phyloP scores from a whole-genome alignment of 1,139 yeast genomes.

The Starmera stellimalicola region DNA sequence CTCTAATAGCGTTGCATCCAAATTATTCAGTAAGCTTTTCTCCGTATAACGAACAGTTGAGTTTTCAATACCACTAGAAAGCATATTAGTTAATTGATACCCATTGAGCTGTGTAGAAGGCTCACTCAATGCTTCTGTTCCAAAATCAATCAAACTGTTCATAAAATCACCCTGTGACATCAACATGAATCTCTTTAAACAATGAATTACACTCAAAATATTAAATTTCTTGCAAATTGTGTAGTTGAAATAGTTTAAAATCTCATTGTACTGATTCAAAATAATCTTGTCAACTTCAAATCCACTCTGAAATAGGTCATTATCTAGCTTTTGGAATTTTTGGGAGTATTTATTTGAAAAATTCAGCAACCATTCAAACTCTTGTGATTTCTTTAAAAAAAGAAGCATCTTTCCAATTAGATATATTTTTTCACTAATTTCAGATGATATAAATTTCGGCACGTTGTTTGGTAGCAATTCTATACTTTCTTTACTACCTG shows the following conservation, averaged over 20 bases:
- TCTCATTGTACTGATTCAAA: slow-evolving; percentile 45
- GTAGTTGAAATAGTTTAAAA: slow-evolving; percentile 42
- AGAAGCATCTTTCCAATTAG: slow-evolving; percentile 75
- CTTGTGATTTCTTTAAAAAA: slow-evolving; percentile 59
- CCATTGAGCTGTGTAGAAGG: slow-evolving; percentile 58
- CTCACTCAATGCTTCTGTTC: slow-evolving; percentile 43
- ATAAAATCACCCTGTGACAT: slow-evolving; percentile 76
- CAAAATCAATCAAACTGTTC: slow-evolving; percentile 50
- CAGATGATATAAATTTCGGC: slow-evolving; percentile 48
- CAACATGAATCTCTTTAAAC: slow-evolving; percentile 58
- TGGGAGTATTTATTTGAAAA: slow-evolving; percentile 24
- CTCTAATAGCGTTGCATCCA: slow-evolving; percentile 79
- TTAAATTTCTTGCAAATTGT: slow-evolving; percentile 41
- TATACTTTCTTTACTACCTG: slow-evolving; percentile 3
- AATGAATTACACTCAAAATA: slow-evolving; percentile 46
- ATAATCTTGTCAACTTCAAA: slow-evolving; percentile 35
- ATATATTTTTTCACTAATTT: slow-evolving; percentile 45
- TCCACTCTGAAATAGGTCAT: slow-evolving; percentile 17
- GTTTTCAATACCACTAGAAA: slow-evolving; percentile 56
- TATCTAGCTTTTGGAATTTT: slow-evolving; percentile 9
- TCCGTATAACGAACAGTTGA: slow-evolving; percentile 48
- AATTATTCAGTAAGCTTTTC: slow-evolving; percentile 34
- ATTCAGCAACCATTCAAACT: slow-evolving; percentile 46
- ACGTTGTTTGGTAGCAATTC: slow-evolving; percentile 1
- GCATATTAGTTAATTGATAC: slow-evolving; percentile 53